A percentile compares a stretch with the other conserved stretches of the same genome.
Evolutionary conservation across 2,329 filamentous ascomycete genomes (phyloP).

Genomic region (Xylariaceae sp.): DNA sequence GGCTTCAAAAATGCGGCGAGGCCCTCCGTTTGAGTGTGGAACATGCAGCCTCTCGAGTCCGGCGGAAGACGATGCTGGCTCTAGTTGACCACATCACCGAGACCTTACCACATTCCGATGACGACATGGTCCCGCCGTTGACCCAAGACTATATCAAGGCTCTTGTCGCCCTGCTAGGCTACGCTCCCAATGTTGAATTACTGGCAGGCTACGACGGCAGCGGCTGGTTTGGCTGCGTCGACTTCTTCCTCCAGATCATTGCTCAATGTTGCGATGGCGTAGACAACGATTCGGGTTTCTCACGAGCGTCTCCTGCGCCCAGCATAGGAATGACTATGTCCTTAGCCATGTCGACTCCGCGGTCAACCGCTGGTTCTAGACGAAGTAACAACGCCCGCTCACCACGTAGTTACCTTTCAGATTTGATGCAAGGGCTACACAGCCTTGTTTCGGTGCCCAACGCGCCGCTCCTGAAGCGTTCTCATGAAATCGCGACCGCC

Average conservation of each 20-base stretch:
- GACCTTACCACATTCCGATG: constrained; percentile 58
- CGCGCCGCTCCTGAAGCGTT: constrained; percentile 58
- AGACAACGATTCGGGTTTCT: constrained; percentile 30
- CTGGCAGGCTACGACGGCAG: constrained; percentile 52
- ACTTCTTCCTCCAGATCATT: constrained; percentile 68
- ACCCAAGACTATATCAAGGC: constrained; percentile 74
- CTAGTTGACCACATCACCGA: constrained; percentile 80
- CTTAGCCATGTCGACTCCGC: constrained; percentile 25
- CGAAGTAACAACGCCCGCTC: constrained; percentile 21
- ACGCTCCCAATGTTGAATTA: constrained; percentile 76
- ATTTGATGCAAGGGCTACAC: constrained; percentile 62
- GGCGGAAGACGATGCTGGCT: constrained; percentile 71
- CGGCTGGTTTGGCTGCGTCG: constrained; percentile 64
- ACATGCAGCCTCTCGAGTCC: constrained; percentile 63
- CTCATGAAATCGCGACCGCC: constrained; percentile 50
- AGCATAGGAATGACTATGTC: constrained; percentile 27
- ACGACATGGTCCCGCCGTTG: constrained; percentile 64
- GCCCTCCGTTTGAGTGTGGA: constrained; percentile 69
- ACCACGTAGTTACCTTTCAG: constrained; percentile 37
- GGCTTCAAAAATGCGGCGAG: constrained; percentile 65
- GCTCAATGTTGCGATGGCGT: constrained; percentile 42
- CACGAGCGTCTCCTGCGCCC: constrained; percentile 45
- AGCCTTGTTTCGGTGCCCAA: constrained; percentile 61
- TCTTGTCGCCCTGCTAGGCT: constrained; percentile 64
- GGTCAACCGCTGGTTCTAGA: constrained; percentile 23